Percentiles rank a stretch among this genome's conserved stretches.
These are phyloP conservation scores for Aphanoascus verrucosus DNA, from an alignment of 2,329 filamentous ascomycete species.

Conservation along the genomic window DNA sequence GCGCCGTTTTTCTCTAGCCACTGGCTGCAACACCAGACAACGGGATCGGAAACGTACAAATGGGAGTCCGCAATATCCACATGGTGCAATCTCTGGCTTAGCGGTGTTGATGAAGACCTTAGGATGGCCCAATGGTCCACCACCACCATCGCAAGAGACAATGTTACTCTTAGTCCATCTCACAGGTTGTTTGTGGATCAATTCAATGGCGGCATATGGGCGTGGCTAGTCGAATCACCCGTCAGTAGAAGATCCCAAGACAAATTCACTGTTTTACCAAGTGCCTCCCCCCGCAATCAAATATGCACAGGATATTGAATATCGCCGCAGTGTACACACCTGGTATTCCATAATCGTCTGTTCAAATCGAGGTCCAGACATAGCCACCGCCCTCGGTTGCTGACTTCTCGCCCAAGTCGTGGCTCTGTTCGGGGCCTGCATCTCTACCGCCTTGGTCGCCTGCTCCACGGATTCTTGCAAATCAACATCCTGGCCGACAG, in stretches of 20 bases:
- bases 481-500: slow-evolving; percentile 41
- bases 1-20: background rate
- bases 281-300: background rate
- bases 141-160: slow-evolving; percentile 84
- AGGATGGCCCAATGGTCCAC: slow-evolving; percentile 81
- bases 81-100: slow-evolving; percentile 84
- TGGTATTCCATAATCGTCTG: slow-evolving; percentile 89
- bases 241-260: background rate
- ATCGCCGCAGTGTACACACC: slow-evolving; percentile 46
- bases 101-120: slow-evolving; percentile 96
- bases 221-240: slow-evolving; percentile 54
- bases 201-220: slow-evolving; percentile 79
- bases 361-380: slow-evolving; percentile 92
- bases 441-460: slow-evolving; percentile 47
- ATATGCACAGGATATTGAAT: too few relatives aligned
- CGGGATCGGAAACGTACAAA: slow-evolving; percentile 54
- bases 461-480: slow-evolving; percentile 47
- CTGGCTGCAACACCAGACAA: background rate
- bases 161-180: slow-evolving; percentile 74
- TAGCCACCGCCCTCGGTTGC: slow-evolving; percentile 66
- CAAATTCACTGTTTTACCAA: background rate
- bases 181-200: slow-evolving; percentile 93
- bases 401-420: slow-evolving; percentile 79
- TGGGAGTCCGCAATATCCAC: slow-evolving; percentile 86
- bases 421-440: slow-evolving; percentile 78